phyloP scores from a whole-genome alignment of 179 eudicot species.

The Actinidia polygama region DNA sequence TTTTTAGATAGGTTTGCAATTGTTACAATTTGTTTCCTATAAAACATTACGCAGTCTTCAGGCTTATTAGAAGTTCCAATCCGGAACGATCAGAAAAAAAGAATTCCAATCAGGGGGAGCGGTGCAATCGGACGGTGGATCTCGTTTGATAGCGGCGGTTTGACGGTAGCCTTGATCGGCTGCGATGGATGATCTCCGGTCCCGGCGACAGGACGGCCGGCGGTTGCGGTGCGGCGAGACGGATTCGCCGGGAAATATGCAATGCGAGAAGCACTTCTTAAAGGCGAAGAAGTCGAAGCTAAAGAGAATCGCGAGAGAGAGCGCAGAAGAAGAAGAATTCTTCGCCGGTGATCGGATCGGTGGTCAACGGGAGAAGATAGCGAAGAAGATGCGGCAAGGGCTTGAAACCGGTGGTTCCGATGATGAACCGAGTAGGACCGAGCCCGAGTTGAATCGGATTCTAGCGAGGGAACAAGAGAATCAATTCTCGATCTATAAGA shows the following conservation, averaged over 20 bases:
- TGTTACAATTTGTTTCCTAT: too few species aligned
- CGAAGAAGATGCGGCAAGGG: not conserved
- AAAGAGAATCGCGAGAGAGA: not conserved
- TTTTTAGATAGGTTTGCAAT: too few species aligned
- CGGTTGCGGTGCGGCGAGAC: not conserved
- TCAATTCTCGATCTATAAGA: not conserved
- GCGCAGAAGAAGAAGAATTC: not conserved
- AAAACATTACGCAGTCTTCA: too few species aligned
- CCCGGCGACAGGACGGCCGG: not conserved
- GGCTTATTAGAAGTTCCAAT: too few species aligned
- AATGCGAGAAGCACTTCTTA: not conserved
- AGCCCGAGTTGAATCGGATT: not conserved
- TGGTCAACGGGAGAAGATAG: not conserved
- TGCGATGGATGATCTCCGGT: not conserved
- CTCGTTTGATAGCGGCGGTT: not conserved
- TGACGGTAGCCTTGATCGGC: not conserved
- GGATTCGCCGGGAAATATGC: not conserved
- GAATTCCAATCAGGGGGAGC: too few species aligned
- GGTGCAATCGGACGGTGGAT: not conserved
- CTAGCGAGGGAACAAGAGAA: conserved; percentile 3
- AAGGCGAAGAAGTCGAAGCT: too few species aligned
- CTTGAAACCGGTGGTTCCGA: not conserved
- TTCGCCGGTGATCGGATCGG: not conserved
- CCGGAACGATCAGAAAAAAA: too few species aligned
- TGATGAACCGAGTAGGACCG: not conserved